A percentile compares a stretch with the other conserved stretches of the same genome.
Conservation (phyloP, 306 rosid species). For the Dalbergia oliveri region DNA sequence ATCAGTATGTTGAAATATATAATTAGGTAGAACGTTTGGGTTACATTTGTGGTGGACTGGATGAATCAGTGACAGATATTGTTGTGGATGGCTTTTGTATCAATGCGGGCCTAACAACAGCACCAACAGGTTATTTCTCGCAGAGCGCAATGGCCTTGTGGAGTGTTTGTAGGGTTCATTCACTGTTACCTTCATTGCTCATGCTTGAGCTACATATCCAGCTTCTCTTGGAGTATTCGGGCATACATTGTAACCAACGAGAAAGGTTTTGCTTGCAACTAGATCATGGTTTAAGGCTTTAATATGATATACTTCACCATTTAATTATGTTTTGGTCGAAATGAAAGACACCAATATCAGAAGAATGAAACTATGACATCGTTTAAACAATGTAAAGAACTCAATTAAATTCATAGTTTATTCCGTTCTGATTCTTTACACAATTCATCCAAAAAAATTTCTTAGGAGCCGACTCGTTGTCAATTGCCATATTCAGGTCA, state of each 20-base stretch:
- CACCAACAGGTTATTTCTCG: too few relatives aligned
- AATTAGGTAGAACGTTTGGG: not conserved
- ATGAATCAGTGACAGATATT: not conserved
- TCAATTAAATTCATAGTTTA: not conserved
- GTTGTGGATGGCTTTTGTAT: conserved; percentile 3
- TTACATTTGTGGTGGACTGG: not conserved
- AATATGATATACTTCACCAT: not conserved
- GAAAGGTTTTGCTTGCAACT: not conserved
- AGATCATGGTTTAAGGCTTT: not conserved
- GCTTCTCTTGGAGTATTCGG: not conserved
- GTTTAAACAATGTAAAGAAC: not conserved
- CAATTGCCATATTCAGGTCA: too few relatives aligned
- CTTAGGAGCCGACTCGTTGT: not conserved
- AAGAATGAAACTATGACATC: not conserved
- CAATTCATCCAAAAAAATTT: not conserved
- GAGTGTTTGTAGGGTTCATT: not conserved
- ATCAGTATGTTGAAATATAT: not conserved
- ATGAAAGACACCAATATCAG: not conserved
- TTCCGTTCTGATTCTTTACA: not conserved
- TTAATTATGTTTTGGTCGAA: not conserved
- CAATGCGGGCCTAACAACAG: not conserved
- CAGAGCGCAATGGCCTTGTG: too few relatives aligned
- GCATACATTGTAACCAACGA: not conserved
- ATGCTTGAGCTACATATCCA: not conserved
- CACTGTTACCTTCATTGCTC: not conserved